Evolutionary conservation across 768 basidiomycete species (phyloP), one percentile per base, ranked within the genome.

Genomic region (Tulasnella sp.): DNA sequence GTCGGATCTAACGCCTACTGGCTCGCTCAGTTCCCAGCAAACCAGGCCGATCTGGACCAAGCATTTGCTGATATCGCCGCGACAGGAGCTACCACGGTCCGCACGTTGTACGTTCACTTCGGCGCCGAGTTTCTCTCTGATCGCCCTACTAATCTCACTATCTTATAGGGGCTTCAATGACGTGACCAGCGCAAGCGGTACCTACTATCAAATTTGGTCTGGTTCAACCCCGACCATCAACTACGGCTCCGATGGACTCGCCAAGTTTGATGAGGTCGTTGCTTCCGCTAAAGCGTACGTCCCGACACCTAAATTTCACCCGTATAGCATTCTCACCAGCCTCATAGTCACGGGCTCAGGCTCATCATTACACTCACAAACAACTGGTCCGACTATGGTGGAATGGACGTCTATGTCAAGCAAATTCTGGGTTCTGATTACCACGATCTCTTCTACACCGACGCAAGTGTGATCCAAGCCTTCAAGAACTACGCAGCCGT

Each of bases 381-480:
- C 71, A 81, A 81, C 77, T 81, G 80, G 80, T 37, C 39, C 40
- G 80, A 88, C 89, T 79, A 82, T 88, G 83, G 90, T 35, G 90
- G 90, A 48, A 91, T 91, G 90, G 90, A 91, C 78, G 88, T 91
- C 32, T 91, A 91, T 81, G 88, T 90, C 73, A 85, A 85, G 32
- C 90, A 91, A 69, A 77, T 77, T 42, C 37, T 71, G 11, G 71
- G 71, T 2, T 77, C 77, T 39, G 20, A n/a, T 11, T 48, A 86
- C 77, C 87, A 90, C 80, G 90, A 91, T 81, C 82, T 85, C 18
- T 90, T 91, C 85, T 91, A 91, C 83, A 90, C 90, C 35, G 86
- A 90, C 81, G 80, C 87, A 1, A 82, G 82, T 7, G 85, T 90
- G 73, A 88, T 86, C 51, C 83, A 83, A 23, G 87, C 87, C 1